Evolutionary conservation across 306 rosid species (phyloP).

Genomic region (Dalbergia cochinchinensis): DNA sequence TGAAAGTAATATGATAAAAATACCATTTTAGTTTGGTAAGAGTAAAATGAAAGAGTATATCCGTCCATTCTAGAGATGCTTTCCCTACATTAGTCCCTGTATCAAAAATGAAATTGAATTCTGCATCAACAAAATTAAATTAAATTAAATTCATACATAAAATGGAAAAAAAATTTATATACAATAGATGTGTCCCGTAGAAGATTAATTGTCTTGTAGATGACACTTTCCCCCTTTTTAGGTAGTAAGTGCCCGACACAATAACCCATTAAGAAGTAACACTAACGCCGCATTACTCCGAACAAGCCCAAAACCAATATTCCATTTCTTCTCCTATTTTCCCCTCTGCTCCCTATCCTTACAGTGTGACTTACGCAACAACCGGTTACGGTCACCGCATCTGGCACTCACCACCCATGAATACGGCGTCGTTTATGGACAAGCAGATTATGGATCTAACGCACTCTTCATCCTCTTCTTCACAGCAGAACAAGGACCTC

Average conservation of each 20-base stretch:
- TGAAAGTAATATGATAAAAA: too few species aligned
- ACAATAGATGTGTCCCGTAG: not conserved
- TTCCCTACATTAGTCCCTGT: too few species aligned
- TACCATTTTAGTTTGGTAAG: too few species aligned
- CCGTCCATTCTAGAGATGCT: too few species aligned
- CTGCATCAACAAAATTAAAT: too few species aligned
- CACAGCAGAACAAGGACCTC: constrained; percentile 62
- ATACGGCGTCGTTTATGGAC: constrained; percentile 86
- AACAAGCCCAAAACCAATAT: not conserved
- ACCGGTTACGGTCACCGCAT: too few species aligned
- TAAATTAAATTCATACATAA: too few species aligned
- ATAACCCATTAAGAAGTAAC: not conserved
- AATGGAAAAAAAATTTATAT: too few species aligned
- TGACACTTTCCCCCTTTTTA: constrained; percentile 1
- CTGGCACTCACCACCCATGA: constrained; percentile 49
- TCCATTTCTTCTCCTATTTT: not conserved
- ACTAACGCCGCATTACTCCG: not conserved
- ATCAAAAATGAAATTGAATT: too few species aligned
- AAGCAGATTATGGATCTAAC: constrained; percentile 92
- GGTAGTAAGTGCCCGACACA: not conserved
- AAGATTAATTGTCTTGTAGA: constrained; percentile 1
- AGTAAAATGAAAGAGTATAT: too few species aligned
- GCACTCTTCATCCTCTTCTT: constrained; percentile 55
- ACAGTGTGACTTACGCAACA: not conserved
- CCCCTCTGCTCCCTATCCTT: not conserved